These are phyloP conservation scores for Discostella pseudostelligera DNA, from an alignment of 108 stramenopile genomes.

Conservation along the genomic window DNA sequence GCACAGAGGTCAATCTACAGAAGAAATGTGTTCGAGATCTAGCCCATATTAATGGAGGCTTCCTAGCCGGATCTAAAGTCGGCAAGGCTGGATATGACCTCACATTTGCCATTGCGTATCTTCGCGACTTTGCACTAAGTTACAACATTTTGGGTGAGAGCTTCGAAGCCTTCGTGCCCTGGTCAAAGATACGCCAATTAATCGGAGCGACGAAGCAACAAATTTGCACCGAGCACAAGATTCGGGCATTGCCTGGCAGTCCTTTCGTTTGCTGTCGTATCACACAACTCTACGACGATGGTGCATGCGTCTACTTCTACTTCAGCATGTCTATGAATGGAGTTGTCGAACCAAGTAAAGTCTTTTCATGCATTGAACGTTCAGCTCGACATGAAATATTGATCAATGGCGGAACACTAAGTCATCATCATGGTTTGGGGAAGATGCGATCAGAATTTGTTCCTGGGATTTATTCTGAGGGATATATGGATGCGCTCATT, in stretches of 20 bases:
- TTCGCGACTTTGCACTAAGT: conserved; percentile 93
- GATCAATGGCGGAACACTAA: conserved; percentile 81
- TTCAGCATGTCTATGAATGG: conserved; percentile 77
- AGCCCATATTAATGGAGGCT: conserved; percentile 60
- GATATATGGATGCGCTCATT: conserved; percentile 36
- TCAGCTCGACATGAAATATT: conserved; percentile 88
- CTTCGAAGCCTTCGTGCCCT: conserved; percentile 93
- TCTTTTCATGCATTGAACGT: conserved; percentile 76
- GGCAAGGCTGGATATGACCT: conserved; percentile 89
- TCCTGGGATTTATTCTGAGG: conserved; percentile 47
- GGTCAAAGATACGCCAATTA: conserved; percentile 72
- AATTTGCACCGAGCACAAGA: conserved; percentile 64
- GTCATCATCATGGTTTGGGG: conserved; percentile 95
- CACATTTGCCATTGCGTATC: conserved; percentile 92
- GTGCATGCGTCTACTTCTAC: conserved; percentile 94
- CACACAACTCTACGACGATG: conserved; percentile 95
- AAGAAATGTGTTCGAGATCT: conserved; percentile 48
- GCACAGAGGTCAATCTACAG: conserved; percentile 69
- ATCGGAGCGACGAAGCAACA: conserved; percentile 63
- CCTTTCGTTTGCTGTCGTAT: conserved; percentile 87
- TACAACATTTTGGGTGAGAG: conserved; percentile 88
- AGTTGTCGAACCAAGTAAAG: conserved; percentile 54
- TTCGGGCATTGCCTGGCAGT: conserved; percentile 66
- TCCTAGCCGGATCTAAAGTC: conserved; percentile 68
- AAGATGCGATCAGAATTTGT: conserved; percentile 77